Conservation (phyloP, 176 grass and related monocot genomes). For the Musa acuminata region DNA sequence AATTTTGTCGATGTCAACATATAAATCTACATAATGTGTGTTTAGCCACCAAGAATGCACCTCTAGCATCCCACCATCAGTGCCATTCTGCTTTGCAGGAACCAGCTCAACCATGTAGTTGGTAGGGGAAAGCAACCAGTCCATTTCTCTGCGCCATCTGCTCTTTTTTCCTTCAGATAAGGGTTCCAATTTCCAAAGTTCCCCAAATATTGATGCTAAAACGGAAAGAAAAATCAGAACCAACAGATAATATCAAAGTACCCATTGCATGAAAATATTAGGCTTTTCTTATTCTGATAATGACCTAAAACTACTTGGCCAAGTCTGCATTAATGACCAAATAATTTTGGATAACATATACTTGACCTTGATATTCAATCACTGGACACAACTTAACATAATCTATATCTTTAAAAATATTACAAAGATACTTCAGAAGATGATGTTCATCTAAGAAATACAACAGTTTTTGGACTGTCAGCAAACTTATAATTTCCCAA, state of each 20-base stretch:
- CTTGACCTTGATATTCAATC: neutral
- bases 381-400: neutral
- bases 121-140: conserved; percentile 87
- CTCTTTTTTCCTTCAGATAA: conserved; percentile 68
- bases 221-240: conserved; percentile 2
- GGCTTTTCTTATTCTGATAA: neutral
- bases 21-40: neutral
- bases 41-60: conserved; percentile 15
- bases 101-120: conserved; percentile 96
- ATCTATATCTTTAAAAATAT: neutral
- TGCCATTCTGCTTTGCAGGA: conserved; percentile 76
- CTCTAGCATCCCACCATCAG: conserved; percentile 71
- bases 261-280: neutral
- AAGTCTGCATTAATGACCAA: neutral
- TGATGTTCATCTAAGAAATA: neutral
- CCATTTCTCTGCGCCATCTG: conserved; percentile 91
- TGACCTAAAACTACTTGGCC: neutral
- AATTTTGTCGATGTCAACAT: neutral
- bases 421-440: neutral
- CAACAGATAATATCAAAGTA: neutral
- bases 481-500: neutral
- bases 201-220: conserved; percentile 80
- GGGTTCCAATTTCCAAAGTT: conserved; percentile 95
- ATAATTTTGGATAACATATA: neutral
- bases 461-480: neutral